Percentiles rank a stretch among this genome's conserved stretches.
Evolutionary conservation across 495 filamentous ascomycete species (phyloP).

Genomic region (Hypoxylon lienhwacheense): DNA sequence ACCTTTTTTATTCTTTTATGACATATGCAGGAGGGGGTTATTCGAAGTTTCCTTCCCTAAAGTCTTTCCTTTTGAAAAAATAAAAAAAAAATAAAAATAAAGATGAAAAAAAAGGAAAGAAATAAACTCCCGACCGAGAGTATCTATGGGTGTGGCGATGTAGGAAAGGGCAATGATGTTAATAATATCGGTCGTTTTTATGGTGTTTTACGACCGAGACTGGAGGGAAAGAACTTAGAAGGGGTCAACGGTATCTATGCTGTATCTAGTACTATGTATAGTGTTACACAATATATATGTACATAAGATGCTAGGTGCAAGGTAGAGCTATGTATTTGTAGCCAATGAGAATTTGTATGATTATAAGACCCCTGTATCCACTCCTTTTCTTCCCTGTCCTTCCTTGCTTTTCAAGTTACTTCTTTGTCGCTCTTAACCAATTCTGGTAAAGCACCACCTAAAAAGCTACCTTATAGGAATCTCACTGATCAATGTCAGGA

Average conservation of each 20-base stretch:
- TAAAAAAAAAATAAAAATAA: too few relatives aligned
- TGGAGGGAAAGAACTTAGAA: too few relatives aligned
- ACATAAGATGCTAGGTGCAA: too few relatives aligned
- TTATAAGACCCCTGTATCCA: conserved; percentile 12
- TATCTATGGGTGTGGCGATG: conserved; percentile 18
- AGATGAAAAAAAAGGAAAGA: too few relatives aligned
- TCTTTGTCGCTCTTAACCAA: conserved; percentile 12
- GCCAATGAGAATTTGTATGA: conserved; percentile 23
- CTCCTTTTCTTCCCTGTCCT: conserved; percentile 12
- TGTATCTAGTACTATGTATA: too few relatives aligned
- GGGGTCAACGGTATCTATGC: too few relatives aligned
- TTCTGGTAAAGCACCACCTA: conserved; percentile 10
- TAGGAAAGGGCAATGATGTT: conserved; percentile 27
- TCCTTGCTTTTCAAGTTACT: conserved; percentile 5
- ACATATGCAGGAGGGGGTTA: too few relatives aligned
- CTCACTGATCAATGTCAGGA: conserved; percentile 9
- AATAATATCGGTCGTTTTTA: conserved; percentile 5
- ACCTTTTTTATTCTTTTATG: too few relatives aligned
- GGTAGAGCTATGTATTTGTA: neutral
- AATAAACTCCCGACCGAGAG: too few relatives aligned
- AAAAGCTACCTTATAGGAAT: conserved; percentile 5
- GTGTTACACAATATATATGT: too few relatives aligned
- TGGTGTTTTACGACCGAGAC: conserved; percentile 25
- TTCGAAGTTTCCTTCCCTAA: too few relatives aligned
- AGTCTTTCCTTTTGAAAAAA: too few relatives aligned